Percentiles rank a stretch among this genome's conserved stretches.
Conservation (phyloP, 441 rosid species). For the Euphorbia schlechtendalii region DNA sequence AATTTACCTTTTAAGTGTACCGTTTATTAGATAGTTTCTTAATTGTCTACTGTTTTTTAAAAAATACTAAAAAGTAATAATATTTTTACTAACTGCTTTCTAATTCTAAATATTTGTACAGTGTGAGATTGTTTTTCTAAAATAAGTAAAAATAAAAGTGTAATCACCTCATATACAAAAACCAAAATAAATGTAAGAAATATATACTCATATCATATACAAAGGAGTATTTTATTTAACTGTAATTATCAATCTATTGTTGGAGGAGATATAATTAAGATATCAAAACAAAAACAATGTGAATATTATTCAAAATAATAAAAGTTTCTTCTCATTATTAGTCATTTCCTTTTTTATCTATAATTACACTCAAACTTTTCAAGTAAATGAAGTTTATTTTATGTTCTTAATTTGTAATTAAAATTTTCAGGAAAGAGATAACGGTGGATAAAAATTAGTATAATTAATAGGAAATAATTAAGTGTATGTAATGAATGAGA, state of each 20-base stretch:
- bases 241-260: neutral
- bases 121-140: neutral
- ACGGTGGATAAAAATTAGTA: no score
- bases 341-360: constrained; percentile 1
- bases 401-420: no score
- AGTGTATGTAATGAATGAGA: no score
- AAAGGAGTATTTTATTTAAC: neutral
- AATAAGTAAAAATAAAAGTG: neutral
- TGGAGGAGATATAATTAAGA: neutral
- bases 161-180: neutral
- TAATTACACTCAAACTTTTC: no score
- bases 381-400: no score
- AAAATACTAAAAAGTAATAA: neutral
- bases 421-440: no score
- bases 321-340: neutral
- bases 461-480: neutral
- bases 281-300: neutral
- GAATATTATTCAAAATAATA: neutral
- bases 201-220: neutral
- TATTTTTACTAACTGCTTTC: neutral
- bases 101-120: neutral
- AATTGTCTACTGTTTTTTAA: neutral
- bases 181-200: neutral
- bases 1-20: no score
- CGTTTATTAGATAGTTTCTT: neutral